These are phyloP conservation scores for Sporormia fimetaria DNA, from an alignment of 495 filamentous ascomycete species.

Conservation along the genomic window DNA sequence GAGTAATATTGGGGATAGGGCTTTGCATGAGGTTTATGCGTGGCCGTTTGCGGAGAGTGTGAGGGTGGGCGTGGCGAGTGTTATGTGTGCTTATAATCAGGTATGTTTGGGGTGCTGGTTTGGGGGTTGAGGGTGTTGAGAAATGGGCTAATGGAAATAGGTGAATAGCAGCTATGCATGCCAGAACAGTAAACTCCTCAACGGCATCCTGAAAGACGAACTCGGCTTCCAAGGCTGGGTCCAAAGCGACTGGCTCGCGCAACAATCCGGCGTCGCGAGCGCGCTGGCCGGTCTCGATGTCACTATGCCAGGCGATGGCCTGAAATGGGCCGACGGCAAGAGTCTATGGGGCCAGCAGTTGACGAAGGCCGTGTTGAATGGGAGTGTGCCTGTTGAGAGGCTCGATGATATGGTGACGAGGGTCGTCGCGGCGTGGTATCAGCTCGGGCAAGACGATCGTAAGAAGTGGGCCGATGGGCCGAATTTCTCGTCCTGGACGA, in stretches of 20 bases:
- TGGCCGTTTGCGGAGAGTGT: conserved; percentile 88
- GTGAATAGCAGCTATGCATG: conserved; percentile 88
- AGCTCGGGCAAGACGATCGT: conserved; percentile 69
- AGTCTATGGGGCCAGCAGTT: conserved; percentile 73
- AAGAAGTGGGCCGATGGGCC: conserved; percentile 54
- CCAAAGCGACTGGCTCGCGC: conserved; percentile 87
- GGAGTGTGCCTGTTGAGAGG: conserved; percentile 67
- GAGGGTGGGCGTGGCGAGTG: conserved; percentile 70
- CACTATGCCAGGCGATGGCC: conserved; percentile 90
- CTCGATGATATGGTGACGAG: conserved; percentile 90
- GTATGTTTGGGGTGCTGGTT: no score
- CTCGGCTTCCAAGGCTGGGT: conserved; percentile 92
- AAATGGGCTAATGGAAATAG: not conserved
- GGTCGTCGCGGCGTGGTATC: conserved; percentile 87
- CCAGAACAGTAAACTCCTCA: conserved; percentile 82
- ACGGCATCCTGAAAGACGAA: conserved; percentile 90
- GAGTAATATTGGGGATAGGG: conserved; percentile 71
- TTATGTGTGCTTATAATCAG: conserved; percentile 87
- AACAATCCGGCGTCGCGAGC: conserved; percentile 66
- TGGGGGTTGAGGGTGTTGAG: no score
- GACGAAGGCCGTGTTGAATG: conserved; percentile 68
- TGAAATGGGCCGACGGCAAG: conserved; percentile 61
- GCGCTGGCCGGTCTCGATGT: conserved; percentile 82
- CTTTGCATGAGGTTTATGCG: conserved; percentile 72
- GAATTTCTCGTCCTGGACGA: conserved; percentile 87